Conservation (phyloP, 345 rosid species). For the Bruguiera sexangula region DNA sequence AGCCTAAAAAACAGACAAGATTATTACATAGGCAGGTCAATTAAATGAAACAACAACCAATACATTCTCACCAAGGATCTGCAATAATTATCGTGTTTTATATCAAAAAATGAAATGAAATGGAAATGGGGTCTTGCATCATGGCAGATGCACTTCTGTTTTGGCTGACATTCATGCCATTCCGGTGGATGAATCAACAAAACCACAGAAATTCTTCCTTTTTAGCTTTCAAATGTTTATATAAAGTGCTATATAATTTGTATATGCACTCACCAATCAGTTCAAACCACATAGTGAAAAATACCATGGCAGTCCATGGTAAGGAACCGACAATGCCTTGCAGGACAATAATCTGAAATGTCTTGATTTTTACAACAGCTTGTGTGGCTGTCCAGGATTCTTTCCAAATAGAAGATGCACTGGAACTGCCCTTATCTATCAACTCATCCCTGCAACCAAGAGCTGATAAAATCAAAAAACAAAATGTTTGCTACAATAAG, state of each 20-base stretch:
- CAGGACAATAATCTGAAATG: slow-evolving; percentile 82
- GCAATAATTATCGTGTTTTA: neutral
- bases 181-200: neutral
- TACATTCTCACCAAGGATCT: neutral
- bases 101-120: neutral
- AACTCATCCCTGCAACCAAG: slow-evolving; percentile 49
- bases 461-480: slow-evolving; percentile 9
- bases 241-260: neutral
- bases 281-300: slow-evolving; percentile 97
- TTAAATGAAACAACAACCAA: neutral
- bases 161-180: neutral
- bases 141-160: too few relatives aligned
- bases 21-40: neutral
- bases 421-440: slow-evolving; percentile 36
- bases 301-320: slow-evolving; percentile 98
- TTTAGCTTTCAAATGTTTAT: neutral
- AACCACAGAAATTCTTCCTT: neutral
- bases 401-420: slow-evolving; percentile 53
- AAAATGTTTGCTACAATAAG: neutral
- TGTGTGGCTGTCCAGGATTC: slow-evolving; percentile 69
- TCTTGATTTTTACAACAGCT: slow-evolving; percentile 69
- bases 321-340: slow-evolving; percentile 88
- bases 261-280: slow-evolving; percentile 57
- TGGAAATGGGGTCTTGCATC: too few relatives aligned
- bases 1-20: slow-evolving; percentile 42